Conservation (phyloP, 495 filamentous ascomycete species). For the Elasticomyces elasticus region DNA sequence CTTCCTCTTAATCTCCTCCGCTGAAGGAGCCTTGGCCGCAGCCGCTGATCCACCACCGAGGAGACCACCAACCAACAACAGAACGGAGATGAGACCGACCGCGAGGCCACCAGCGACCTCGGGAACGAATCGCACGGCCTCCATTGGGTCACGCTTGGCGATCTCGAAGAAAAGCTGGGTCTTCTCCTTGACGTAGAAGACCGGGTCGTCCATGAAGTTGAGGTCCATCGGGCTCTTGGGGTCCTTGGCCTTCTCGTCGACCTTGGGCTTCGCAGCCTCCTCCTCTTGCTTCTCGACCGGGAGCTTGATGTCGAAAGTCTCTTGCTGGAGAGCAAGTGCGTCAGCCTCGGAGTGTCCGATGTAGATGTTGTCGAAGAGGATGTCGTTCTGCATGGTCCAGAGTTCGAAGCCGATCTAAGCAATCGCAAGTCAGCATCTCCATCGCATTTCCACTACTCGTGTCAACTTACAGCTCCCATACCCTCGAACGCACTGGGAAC, state of each 20-base stretch:
- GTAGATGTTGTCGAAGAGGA: conserved; percentile 99
- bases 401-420: conserved; percentile 88
- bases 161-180: conserved; percentile 23
- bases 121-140: conserved; percentile 83
- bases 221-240: conserved; percentile 59
- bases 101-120: conserved; percentile 76
- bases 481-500: conserved; percentile 92
- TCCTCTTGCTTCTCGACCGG: conserved; percentile 74
- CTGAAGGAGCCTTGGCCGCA: conserved; percentile 44
- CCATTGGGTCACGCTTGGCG: conserved; percentile 68
- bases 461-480: conserved; percentile 77
- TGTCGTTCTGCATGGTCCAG: conserved; percentile 99
- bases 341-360: conserved; percentile 95
- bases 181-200: conserved; percentile 71
- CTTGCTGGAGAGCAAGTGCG: conserved; percentile 76
- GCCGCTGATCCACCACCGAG: conserved; percentile 42
- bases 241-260: conserved; percentile 41
- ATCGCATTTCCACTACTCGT: neutral
- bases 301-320: conserved; percentile 91
- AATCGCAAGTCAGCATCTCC: conserved; percentile 13
- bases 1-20: conserved; percentile 38
- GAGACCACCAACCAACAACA: conserved; percentile 55
- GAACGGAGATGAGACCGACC: conserved; percentile 56
- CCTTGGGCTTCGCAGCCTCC: conserved; percentile 72
- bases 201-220: conserved; percentile 86